A percentile compares a stretch with the other conserved stretches of the same genome.
Evolutionary conservation across 345 rosid genomes (phyloP).

Genomic region (Eucalyptus virginea): DNA sequence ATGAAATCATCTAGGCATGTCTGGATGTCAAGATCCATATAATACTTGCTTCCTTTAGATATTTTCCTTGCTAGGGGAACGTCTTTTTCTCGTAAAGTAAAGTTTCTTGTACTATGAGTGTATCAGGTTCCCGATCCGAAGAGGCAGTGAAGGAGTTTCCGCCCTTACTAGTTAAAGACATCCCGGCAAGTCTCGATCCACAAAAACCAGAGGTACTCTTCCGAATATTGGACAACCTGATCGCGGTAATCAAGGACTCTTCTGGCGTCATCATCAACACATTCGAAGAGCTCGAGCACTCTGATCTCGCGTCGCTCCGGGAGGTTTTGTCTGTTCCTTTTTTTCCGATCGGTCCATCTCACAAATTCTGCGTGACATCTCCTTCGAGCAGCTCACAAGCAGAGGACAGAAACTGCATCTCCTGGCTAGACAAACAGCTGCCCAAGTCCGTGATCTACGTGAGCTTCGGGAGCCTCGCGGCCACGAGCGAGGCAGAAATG

Average conservation of each 20-base stretch:
- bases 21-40: neutral
- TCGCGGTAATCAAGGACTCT: conserved; percentile 10
- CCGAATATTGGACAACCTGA: neutral
- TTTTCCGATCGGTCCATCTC: conserved; percentile 28
- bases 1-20: neutral
- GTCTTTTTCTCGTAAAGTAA: neutral
- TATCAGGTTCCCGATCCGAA: conserved; percentile 21
- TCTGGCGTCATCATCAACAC: conserved; percentile 21
- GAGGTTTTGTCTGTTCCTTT: neutral
- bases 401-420: conserved; percentile 5
- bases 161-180: conserved; percentile 30
- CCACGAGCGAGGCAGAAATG: neutral
- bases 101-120: neutral
- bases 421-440: conserved; percentile 21
- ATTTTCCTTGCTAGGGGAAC: neutral
- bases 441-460: conserved; percentile 20
- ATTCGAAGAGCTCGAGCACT: conserved; percentile 9
- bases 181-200: conserved; percentile 3
- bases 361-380: neutral
- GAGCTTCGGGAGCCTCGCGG: conserved; percentile 29
- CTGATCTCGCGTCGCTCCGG: neutral
- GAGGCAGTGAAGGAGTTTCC: conserved; percentile 24
- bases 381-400: conserved; percentile 9
- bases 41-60: neutral
- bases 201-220: neutral